Conservation (phyloP, 257 asterid species). For the Lantana camara region DNA sequence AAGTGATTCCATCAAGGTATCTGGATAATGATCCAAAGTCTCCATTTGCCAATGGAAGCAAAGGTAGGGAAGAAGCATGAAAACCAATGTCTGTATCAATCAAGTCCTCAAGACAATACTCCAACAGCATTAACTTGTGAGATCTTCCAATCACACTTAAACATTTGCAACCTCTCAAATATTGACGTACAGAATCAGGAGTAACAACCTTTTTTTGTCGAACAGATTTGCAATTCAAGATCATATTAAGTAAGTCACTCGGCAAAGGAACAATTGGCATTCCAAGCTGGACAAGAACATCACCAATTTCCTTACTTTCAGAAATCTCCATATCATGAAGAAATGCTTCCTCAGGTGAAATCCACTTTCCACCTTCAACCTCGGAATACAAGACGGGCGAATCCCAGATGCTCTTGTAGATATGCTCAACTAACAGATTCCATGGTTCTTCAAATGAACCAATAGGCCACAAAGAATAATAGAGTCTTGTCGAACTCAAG, state of each 20-base stretch:
- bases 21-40: slow-evolving; percentile 72
- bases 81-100: slow-evolving; percentile 76
- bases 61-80: slow-evolving; percentile 57
- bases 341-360: slow-evolving; percentile 77
- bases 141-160: slow-evolving; percentile 51
- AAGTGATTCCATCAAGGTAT: slow-evolving; percentile 53
- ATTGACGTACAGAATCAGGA: slow-evolving; percentile 81
- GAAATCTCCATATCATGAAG: slow-evolving; percentile 60
- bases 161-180: slow-evolving; percentile 54
- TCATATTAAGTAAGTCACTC: slow-evolving; percentile 62
- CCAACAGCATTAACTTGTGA: slow-evolving; percentile 68
- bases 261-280: slow-evolving; percentile 92
- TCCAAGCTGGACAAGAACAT: slow-evolving; percentile 77
- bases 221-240: slow-evolving; percentile 53
- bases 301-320: slow-evolving; percentile 62
- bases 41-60: slow-evolving; percentile 93
- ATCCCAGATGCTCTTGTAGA: slow-evolving; percentile 58
- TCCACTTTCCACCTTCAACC: slow-evolving; percentile 81
- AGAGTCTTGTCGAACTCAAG: slow-evolving; percentile 61
- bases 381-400: slow-evolving; percentile 72
- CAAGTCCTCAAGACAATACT: slow-evolving; percentile 94
- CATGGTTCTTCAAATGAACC: slow-evolving; percentile 96
- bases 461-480: slow-evolving; percentile 88
- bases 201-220: slow-evolving; percentile 69
- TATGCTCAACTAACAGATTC: slow-evolving; percentile 72